Evolutionary conservation across 2,329 filamentous ascomycete species (phyloP).

Genomic region (Pyricularia grisea): DNA sequence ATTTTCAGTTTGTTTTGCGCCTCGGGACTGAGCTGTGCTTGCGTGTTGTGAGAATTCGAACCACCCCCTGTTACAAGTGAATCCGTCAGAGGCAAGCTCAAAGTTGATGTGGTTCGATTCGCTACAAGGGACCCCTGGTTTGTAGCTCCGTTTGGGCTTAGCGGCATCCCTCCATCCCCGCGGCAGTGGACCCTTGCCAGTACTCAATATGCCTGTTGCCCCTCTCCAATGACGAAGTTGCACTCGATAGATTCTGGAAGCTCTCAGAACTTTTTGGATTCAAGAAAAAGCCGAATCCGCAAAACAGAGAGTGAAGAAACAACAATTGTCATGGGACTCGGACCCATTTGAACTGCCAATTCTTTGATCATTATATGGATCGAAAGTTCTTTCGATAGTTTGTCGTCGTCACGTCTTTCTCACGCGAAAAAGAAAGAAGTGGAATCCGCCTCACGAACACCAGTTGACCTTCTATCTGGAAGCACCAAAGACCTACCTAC

Average conservation of each 20-base stretch:
- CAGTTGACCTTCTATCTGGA: not conserved
- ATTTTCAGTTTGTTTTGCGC: not conserved
- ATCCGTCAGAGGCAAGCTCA: not conserved
- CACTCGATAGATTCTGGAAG: conserved; percentile 10
- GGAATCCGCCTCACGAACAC: not conserved
- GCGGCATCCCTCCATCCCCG: not conserved
- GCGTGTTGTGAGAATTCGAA: not conserved
- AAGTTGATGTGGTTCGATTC: not conserved
- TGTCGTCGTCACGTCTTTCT: not conserved
- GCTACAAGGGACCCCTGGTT: not conserved
- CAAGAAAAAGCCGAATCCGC: not conserved
- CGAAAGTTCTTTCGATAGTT: not conserved
- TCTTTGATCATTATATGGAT: not conserved
- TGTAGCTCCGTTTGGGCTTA: not conserved
- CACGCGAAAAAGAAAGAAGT: not conserved
- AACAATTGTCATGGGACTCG: not conserved
- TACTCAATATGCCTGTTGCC: not conserved
- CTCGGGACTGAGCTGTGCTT: not conserved
- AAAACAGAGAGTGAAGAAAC: not conserved
- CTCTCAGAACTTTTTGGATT: conserved; percentile 10
- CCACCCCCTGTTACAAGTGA: too few species aligned
- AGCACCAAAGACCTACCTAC: not conserved
- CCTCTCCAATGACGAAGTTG: not conserved
- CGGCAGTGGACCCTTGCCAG: not conserved
- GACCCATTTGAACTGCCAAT: not conserved